Percentiles rank a stretch among this genome's conserved stretches.
phyloP scores from a whole-genome alignment of 768 basidiomycete species.

The Naematelia encephala region DNA sequence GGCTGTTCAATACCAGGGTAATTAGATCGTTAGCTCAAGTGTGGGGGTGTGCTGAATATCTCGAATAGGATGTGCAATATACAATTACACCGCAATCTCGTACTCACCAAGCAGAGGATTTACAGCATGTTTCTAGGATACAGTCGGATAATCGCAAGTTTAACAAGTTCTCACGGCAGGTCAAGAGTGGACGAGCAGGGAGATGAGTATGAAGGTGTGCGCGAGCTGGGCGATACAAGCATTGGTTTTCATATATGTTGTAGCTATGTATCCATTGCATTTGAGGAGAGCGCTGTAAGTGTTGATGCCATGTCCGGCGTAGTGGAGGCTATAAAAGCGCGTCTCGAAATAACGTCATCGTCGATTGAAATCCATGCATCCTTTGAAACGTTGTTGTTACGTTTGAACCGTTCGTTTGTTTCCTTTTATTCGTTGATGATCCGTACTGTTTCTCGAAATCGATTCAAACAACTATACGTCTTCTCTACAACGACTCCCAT shows the following conservation, averaged over 20 bases:
- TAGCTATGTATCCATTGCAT: neutral
- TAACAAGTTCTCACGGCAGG: slow-evolving; percentile 42
- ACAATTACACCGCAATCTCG: slow-evolving; percentile 35
- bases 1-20: slow-evolving; percentile 29
- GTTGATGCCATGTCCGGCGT: too few relatives aligned
- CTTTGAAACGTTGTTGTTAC: too few relatives aligned
- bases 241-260: neutral
- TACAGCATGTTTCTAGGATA: slow-evolving; percentile 28
- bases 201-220: slow-evolving; percentile 3
- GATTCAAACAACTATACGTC: too few relatives aligned
- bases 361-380: too few relatives aligned
- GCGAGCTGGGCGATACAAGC: slow-evolving; percentile 5
- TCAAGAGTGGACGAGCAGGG: slow-evolving; percentile 13
- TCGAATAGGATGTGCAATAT: slow-evolving; percentile 37
- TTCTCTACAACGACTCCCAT: too few relatives aligned
- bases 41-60: neutral
- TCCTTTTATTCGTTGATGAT: too few relatives aligned
- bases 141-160: slow-evolving; percentile 43
- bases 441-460: too few relatives aligned
- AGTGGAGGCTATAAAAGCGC: too few relatives aligned
- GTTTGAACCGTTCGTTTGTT: too few relatives aligned
- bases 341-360: too few relatives aligned
- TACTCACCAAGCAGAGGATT: slow-evolving; percentile 30
- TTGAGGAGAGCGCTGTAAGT: neutral
- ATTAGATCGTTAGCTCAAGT: slow-evolving; percentile 5